phyloP scores from a whole-genome alignment of 345 rosid species.

The Citrus glauca region DNA sequence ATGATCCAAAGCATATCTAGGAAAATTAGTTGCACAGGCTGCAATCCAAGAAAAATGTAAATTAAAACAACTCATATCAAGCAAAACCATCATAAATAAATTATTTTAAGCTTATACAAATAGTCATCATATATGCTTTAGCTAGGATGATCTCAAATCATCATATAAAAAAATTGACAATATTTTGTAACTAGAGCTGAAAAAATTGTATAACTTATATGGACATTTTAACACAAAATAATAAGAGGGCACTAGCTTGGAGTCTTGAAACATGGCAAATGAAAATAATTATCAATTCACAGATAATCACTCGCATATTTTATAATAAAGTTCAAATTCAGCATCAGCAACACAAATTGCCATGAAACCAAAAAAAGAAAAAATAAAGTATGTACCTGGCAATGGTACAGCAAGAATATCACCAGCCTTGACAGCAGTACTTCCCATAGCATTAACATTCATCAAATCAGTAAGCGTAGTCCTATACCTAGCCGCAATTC shows the following conservation, averaged over 20 bases:
- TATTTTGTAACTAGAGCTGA: not conserved
- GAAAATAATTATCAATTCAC: not conserved
- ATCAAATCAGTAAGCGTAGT: conserved; percentile 87
- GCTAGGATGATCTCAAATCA: not conserved
- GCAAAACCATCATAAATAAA: not conserved
- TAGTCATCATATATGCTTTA: not conserved
- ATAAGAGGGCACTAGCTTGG: not conserved
- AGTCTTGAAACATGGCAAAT: not conserved
- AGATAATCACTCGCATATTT: not conserved
- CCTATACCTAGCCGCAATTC: conserved; percentile 62
- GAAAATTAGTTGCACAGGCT: conserved; percentile 94
- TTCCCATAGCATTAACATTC: conserved; percentile 95
- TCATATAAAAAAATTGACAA: not conserved
- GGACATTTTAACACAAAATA: not conserved
- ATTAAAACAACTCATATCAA: not conserved
- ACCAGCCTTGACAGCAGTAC: conserved; percentile 54
- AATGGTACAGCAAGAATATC: conserved; percentile 88
- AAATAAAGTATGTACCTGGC: conserved; percentile 40
- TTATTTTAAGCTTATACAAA: not conserved
- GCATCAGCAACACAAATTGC: not conserved
- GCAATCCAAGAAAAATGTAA: conserved; percentile 23
- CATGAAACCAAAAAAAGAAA: not conserved
- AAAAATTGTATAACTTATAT: not conserved
- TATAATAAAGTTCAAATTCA: not conserved
- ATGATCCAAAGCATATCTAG: conserved; percentile 65